Evolutionary conservation across 352 stramenopile species (phyloP), one percentile per base, ranked within the genome.

Genomic region (Thalassiosira livingstoniorum): DNA sequence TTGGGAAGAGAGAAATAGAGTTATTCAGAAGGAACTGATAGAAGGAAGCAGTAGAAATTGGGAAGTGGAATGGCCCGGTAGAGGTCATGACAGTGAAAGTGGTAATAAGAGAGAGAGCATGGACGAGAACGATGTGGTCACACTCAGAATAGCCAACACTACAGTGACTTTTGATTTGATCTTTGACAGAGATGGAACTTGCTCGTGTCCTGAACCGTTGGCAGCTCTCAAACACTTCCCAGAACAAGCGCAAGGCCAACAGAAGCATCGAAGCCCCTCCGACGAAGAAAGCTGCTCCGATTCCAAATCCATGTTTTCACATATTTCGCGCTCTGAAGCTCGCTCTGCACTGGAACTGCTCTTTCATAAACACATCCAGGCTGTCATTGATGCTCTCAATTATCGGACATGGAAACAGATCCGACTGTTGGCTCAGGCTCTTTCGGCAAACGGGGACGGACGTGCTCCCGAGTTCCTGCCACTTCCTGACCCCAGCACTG

Each of bases 151-250:
- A 29, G 23, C 55, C 2, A 58, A 76, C 5, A 76, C 74, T 15
- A 72, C 65, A 1, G 57, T 80, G 2, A 35, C 37, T 57, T 82
- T 82, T 58, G 27, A 67, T 31, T 32, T 82, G 29, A 47, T 60
- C 21, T 82, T 82, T 61, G 64, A 82, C 29, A 2, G 2, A n/a
- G 64, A 82, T 53, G 74, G 74, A 18, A 76, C 27, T 21, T 82
- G 74, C 21, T 75, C 64, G 21, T 82, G 74, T 73, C 42, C 29
- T 0, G 64, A 75, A 5, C 74, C 64, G 1, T 76, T 60, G 39
- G 54, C 64, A 25, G 66, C 74, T 0, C 31, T 82, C 1, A 34
- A 58, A 13, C 47, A 34, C 0, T 60, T 80, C 58, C 54, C 25
- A 25, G 42, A 51, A 51, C 42, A 51, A 51, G 42, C 10, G 10